Conservation (phyloP, 345 rosid species). For the thale cress (Arabidopsis thaliana) region TAIR10.1 NC_003076.8:2881501-2882000, state of each 20-base stretch:
- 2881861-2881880: background rate
- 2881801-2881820: constrained; percentile 4
- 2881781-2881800: constrained; percentile 25
- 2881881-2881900: constrained; percentile 26
- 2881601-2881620: constrained; percentile 69
- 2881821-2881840: constrained; percentile 23
- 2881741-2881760: constrained; percentile 19
- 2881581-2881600: constrained; percentile 74
- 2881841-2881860: constrained; percentile 29
- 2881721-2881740: constrained; percentile 27
- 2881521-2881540: constrained; percentile 68
- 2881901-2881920: constrained; percentile 33
- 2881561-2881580: constrained; percentile 47
- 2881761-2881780: constrained; percentile 42
- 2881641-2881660: constrained; percentile 56
- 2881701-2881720: constrained; percentile 35
- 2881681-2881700: constrained; percentile 55
- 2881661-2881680: constrained; percentile 73
- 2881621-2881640: constrained; percentile 59
- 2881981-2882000: constrained; percentile 39
- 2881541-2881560: constrained; percentile 71
- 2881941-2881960: constrained; percentile 44
- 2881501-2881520: constrained; percentile 71
- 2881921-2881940: constrained; percentile 21
- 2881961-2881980: constrained; percentile 23